Evolutionary conservation across 2,329 filamentous ascomycete genomes (phyloP), one percentile per base, ranked within the genome.

Genomic region (Trichophyton benhamiae): DNA sequence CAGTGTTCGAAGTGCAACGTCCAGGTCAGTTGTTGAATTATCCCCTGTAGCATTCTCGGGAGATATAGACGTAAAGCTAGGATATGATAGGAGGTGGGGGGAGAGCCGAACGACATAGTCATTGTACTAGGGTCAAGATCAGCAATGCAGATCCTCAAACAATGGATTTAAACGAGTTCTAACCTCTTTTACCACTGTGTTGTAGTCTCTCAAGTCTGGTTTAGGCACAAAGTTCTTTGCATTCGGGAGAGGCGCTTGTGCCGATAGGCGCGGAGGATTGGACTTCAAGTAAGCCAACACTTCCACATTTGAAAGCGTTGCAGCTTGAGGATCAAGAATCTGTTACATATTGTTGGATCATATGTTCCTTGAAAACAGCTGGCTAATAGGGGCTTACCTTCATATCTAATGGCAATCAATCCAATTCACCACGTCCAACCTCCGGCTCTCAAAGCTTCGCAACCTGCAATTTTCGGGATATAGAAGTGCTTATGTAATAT

Each of bases 121-220:
- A 63, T 77, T 74, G 48, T 76, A 75, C 73, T 76, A 41, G 3
- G 53, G 42, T 5, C 8, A 27, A 15, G n/a, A 7, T 59, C 33
- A 49, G 58, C 22, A 53, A 60, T 22, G 55, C 33, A 11, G 22
- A n/a, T 22, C 30, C 11, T 8, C 15, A 5, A n/a, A 55, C 30
- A 55, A 17, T 1, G 30, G 2, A 27, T 13, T 5, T 8, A 20
- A 15, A 17, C 4, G 8, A 5, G n/a, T 55, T 38, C 63, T 70
- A 63, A 78, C 76, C 69, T 78, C 76, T 62, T 77, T 76, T 13
- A 77, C 72, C 17, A 78, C 75, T 1, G 74, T 76, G 63, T 77
- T 75, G 66, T 78, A 75, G 62, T 76, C 75, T 60, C 75, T 67
- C n/a, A 78, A 61, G 63, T 77, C 75, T 2, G 75, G 75, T 33